These are phyloP conservation scores for Medicago ruthenica DNA, from an alignment of 306 rosid species.

Conservation along the genomic window DNA sequence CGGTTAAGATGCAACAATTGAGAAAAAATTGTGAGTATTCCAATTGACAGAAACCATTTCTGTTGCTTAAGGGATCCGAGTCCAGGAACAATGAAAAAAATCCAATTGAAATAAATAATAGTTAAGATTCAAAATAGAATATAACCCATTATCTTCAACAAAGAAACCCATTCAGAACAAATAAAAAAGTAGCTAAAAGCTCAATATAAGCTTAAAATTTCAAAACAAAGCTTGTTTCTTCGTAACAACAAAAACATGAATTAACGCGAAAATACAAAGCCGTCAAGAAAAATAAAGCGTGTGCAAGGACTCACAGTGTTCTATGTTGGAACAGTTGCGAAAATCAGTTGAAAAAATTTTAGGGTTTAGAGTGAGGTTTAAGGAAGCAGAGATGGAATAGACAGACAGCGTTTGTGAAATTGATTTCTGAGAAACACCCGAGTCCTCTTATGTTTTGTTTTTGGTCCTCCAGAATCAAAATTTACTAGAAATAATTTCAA, in stretches of 20 bases:
- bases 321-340: background rate
- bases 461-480: no score
- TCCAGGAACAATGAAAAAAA: background rate
- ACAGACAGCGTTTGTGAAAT: background rate
- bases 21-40: no score
- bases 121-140: background rate
- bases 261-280: background rate
- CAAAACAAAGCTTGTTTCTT: background rate
- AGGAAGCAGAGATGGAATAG: background rate
- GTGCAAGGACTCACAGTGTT: background rate
- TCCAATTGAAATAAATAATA: background rate
- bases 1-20: no score
- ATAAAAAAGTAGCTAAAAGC: background rate
- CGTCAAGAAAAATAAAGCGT: background rate
- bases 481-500: no score
- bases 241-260: background rate
- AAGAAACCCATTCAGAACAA: background rate
- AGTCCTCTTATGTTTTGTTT: no score
- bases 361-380: constrained; percentile 4
- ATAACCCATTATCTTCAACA: background rate
- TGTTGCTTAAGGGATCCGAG: no score
- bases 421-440: background rate
- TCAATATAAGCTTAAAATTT: background rate
- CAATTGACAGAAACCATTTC: no score
- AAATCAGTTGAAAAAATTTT: background rate